A percentile compares a stretch with the other conserved stretches of the same genome.
These are phyloP conservation scores for Wickerhamomyces ciferrii DNA, from an alignment of 805 yeast species.

Conservation along the genomic window DNA sequence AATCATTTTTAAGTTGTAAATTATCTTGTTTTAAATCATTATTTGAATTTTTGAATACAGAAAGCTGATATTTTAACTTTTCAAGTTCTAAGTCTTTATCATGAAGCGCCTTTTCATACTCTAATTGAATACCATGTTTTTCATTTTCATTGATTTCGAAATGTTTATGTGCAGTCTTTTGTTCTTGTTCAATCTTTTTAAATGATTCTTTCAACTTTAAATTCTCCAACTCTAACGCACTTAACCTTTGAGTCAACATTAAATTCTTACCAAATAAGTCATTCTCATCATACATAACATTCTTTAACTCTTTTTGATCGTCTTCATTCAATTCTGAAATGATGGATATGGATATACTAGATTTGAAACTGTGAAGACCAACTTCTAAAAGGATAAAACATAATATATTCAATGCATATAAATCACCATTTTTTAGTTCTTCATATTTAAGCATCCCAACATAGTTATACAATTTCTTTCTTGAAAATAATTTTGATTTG, in stretches of 20 bases:
- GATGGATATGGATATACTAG: slow-evolving; percentile 6
- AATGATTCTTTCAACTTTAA: slow-evolving; percentile 4
- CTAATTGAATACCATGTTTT: background rate
- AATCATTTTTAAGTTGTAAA: background rate
- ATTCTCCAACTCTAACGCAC: slow-evolving; percentile 11
- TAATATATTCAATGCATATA: slow-evolving; percentile 6
- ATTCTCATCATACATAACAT: slow-evolving; percentile 14
- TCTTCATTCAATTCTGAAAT: slow-evolving; percentile 8
- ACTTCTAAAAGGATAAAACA: slow-evolving; percentile 14
- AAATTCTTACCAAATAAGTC: slow-evolving; percentile 15
- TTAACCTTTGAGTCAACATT: slow-evolving; percentile 11
- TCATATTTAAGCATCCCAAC: slow-evolving; percentile 5
- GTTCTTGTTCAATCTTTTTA: background rate
- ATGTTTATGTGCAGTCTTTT: background rate
- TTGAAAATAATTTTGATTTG: slow-evolving; percentile 1
- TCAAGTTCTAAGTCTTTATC: background rate
- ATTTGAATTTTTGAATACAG: background rate
- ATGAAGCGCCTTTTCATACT: background rate
- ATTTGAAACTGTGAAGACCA: slow-evolving; percentile 14
- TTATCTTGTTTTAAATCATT: background rate
- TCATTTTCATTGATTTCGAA: no score
- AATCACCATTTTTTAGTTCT: slow-evolving; percentile 5
- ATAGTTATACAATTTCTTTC: slow-evolving; percentile 7
- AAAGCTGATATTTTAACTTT: background rate
- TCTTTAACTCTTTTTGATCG: slow-evolving; percentile 10